phyloP scores from a whole-genome alignment of 805 yeast genomes.

The Zygoascus ofunaensis region DNA sequence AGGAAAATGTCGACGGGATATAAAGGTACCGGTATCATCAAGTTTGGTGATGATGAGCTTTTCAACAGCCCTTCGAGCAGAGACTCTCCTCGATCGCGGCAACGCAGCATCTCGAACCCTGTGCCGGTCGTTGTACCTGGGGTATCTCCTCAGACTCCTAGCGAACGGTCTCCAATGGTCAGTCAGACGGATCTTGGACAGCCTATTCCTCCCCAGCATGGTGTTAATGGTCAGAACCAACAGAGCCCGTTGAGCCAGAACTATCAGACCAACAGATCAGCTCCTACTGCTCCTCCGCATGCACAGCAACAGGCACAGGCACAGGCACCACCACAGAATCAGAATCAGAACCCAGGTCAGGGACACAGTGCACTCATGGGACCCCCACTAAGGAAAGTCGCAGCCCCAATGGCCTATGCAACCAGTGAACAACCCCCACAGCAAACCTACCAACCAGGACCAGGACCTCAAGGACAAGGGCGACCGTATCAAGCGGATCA shows the following conservation, averaged over 20 bases:
- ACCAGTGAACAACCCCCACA: not conserved
- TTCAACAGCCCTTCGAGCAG: not conserved
- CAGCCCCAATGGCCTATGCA: not conserved
- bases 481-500: too few relatives aligned
- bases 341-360: not conserved
- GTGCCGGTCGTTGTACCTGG: conserved; percentile 5
- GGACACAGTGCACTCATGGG: not conserved
- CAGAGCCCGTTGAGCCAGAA: not conserved
- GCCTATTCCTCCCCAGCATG: not conserved
- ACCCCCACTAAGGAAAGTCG: not conserved
- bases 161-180: not conserved
- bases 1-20: conserved; percentile 43
- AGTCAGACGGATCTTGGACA: not conserved
- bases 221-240: too few relatives aligned
- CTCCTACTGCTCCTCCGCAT: conserved; percentile 2
- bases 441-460: not conserved
- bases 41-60: not conserved
- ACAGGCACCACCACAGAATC: conserved; percentile 3
- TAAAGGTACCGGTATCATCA: conserved; percentile 31
- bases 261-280: not conserved
- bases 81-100: conserved; percentile 6
- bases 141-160: not conserved
- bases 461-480: conserved; percentile 1
- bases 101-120: conserved; percentile 15
- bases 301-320: not conserved